Conservation (phyloP, 345 rosid genomes). For the Salix arbutifolia region DNA sequence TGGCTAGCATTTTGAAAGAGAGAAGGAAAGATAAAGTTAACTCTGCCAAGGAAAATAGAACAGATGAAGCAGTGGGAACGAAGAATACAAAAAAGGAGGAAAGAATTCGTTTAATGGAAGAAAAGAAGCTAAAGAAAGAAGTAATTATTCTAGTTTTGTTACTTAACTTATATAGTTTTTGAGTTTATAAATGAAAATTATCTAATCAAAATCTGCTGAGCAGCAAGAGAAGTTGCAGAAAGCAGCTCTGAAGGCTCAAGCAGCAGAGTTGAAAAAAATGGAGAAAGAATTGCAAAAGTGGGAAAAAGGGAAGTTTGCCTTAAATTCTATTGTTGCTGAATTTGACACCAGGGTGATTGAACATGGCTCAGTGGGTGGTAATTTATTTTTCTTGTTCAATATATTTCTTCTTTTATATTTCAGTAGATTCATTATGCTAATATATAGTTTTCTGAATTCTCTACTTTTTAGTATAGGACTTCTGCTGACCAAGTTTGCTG, state of each 20-base stretch:
- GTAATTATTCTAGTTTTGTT: conserved; percentile 29
- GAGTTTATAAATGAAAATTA: neutral
- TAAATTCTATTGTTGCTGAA: conserved; percentile 75
- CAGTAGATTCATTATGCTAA: conserved; percentile 10
- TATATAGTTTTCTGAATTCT: conserved; percentile 20
- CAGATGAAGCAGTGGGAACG: conserved; percentile 37
- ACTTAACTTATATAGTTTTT: neutral
- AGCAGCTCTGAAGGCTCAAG: conserved; percentile 78
- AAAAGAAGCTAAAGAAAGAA: conserved; percentile 72
- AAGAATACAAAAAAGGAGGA: conserved; percentile 53
- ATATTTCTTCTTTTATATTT: conserved; percentile 1
- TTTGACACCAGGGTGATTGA: conserved; percentile 83
- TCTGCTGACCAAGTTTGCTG: conserved; percentile 76
- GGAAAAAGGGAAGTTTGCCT: conserved; percentile 85
- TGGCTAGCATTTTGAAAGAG: conserved; percentile 18
- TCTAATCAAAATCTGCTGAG: conserved; percentile 23
- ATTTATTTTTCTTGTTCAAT: conserved; percentile 5
- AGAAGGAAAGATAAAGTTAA: conserved; percentile 16
- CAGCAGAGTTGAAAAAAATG: conserved; percentile 63
- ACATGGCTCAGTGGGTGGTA: conserved; percentile 76
- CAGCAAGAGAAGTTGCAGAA: conserved; percentile 80
- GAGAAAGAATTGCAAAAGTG: conserved; percentile 80
- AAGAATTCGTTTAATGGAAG: conserved; percentile 50
- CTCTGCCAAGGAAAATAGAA: conserved; percentile 27
- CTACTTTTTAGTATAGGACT: conserved; percentile 51